phyloP scores from a whole-genome alignment of 352 stramenopile species.

The Phytophthora chlamydospora region DNA sequence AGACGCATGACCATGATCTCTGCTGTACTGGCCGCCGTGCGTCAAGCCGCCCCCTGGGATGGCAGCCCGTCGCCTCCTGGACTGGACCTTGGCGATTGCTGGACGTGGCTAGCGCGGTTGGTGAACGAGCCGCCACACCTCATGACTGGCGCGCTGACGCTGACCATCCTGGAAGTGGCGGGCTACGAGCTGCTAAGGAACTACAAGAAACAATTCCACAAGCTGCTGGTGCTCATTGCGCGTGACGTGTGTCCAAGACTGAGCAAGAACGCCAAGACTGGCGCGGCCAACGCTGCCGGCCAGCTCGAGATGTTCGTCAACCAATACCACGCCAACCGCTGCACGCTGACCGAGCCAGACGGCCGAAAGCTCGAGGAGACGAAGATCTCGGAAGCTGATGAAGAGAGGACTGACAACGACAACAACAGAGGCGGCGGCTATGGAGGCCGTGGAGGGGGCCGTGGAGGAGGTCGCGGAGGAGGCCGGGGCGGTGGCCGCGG shows the following conservation, averaged over 20 bases:
- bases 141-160: constrained; percentile 69
- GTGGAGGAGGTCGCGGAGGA: constrained; percentile 33
- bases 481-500: constrained; percentile 42
- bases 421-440: constrained; percentile 22
- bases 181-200: constrained; percentile 65
- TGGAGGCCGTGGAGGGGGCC: constrained; percentile 26
- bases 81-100: constrained; percentile 71
- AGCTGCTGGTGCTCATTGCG: constrained; percentile 72
- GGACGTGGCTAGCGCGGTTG: constrained; percentile 70
- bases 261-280: constrained; percentile 78
- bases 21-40: constrained; percentile 71
- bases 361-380: constrained; percentile 77
- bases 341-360: constrained; percentile 56
- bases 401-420: constrained; percentile 67
- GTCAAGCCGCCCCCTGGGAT: constrained; percentile 72
- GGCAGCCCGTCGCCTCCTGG: constrained; percentile 54
- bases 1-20: constrained; percentile 84
- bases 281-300: constrained; percentile 72
- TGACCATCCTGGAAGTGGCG: constrained; percentile 82
- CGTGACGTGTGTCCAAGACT: constrained; percentile 65
- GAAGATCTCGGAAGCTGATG: constrained; percentile 62
- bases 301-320: constrained; percentile 78
- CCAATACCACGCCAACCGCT: constrained; percentile 72
- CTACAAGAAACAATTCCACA: constrained; percentile 85
- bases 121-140: constrained; percentile 75